These are phyloP conservation scores for Meripilus lineatus DNA, from an alignment of 1,284 basidiomycete species.

Conservation along the genomic window DNA sequence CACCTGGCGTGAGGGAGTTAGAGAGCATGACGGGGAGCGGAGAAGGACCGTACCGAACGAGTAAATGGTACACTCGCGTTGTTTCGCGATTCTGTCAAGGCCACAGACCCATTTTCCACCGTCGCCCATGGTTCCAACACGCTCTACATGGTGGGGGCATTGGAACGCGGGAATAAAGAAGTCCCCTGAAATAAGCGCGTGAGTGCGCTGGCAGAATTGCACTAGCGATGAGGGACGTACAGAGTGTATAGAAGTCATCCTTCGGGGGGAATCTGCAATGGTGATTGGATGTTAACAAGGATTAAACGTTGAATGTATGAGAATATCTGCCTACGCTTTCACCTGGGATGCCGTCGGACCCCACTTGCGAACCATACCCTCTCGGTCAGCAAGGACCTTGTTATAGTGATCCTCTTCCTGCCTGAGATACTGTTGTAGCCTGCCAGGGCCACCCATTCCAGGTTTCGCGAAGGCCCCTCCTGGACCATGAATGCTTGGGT, in stretches of 20 bases:
- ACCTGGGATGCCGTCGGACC: conserved; percentile 18
- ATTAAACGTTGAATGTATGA: background rate
- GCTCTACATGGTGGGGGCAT: conserved; percentile 39
- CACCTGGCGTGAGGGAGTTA: conserved; percentile 25
- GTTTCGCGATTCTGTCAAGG: conserved; percentile 34
- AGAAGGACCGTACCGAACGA: conserved; percentile 35
- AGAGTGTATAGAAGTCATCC: conserved; percentile 19
- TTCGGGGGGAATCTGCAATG: conserved; percentile 13
- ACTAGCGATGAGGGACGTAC: conserved; percentile 9
- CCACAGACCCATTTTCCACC: conserved; percentile 51
- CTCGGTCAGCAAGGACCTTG: conserved; percentile 12
- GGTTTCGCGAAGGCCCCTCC: background rate
- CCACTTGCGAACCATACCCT: conserved; percentile 19
- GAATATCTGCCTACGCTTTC: conserved; percentile 14
- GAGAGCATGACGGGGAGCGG: background rate
- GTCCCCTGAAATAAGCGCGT: conserved; percentile 31
- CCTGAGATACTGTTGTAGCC: conserved; percentile 4
- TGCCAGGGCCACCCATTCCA: background rate
- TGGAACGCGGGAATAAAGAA: conserved; percentile 41
- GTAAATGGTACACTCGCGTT: conserved; percentile 40
- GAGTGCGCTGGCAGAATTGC: background rate
- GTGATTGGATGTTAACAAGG: background rate
- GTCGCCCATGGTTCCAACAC: conserved; percentile 42
- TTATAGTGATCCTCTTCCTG: conserved; percentile 18
- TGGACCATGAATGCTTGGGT: background rate